Evolutionary conservation across 2,329 filamentous ascomycete species (phyloP).

Genomic region (Sporothrix humicola): DNA sequence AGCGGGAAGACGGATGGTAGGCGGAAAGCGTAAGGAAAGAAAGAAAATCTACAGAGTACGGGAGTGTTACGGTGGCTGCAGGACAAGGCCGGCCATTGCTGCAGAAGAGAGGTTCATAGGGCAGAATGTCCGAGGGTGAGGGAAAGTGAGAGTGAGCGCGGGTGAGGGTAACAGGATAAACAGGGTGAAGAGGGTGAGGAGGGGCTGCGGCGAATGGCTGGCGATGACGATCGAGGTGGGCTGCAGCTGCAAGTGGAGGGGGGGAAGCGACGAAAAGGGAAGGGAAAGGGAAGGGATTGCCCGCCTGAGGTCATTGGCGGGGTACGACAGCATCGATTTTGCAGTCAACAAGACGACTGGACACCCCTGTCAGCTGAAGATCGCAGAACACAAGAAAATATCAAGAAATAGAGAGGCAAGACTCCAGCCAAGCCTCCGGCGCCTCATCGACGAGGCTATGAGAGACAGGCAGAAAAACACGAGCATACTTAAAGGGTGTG

Average conservation of each 20-base stretch:
- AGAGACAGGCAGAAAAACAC: too few species aligned
- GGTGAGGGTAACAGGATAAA: too few species aligned
- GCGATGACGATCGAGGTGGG: background rate
- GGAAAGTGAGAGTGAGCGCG: background rate
- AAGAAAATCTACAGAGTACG: background rate
- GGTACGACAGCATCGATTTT: background rate
- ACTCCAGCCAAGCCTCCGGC: too few species aligned
- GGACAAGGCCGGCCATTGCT: too few species aligned
- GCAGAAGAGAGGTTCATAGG: too few species aligned
- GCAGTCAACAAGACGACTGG: background rate
- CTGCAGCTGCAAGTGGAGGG: background rate
- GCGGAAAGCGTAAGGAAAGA: background rate
- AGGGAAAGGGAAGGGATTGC: background rate
- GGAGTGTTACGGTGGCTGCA: too few species aligned
- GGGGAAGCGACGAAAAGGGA: background rate
- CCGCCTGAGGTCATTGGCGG: constrained; percentile 20
- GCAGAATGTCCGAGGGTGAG: too few species aligned
- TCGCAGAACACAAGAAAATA: too few species aligned
- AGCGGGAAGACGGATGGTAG: background rate
- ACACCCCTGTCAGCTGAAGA: constrained; percentile 14
- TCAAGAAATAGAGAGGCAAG: too few species aligned
- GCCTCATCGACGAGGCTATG: too few species aligned
- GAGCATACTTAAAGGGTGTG: background rate
- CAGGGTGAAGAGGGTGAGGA: too few species aligned
- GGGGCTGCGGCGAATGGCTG: too few species aligned